phyloP scores from a whole-genome alignment of 306 rosid species.

The Fagus crenata region DNA sequence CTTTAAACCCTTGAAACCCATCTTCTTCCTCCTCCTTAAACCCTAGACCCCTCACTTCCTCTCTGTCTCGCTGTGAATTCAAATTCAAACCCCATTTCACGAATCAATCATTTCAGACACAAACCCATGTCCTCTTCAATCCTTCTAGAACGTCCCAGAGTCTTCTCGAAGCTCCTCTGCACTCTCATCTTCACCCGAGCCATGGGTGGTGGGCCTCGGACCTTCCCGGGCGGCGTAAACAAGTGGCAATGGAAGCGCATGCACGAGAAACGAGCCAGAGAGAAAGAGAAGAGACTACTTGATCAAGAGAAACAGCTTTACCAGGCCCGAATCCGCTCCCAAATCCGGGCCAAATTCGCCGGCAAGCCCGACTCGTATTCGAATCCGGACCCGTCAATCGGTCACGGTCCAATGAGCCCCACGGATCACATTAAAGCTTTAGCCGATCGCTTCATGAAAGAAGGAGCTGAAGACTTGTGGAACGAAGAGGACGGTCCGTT shows the following conservation, averaged over 20 bases:
- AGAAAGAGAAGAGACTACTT: slow-evolving; percentile 64
- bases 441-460: slow-evolving; percentile 76
- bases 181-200: slow-evolving; percentile 39
- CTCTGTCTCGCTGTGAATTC: background rate
- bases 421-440: slow-evolving; percentile 60
- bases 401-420: slow-evolving; percentile 63
- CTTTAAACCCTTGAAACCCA: background rate
- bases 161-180: slow-evolving; percentile 39
- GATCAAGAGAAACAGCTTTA: slow-evolving; percentile 83
- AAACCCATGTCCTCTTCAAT: slow-evolving; percentile 49
- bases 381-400: slow-evolving; percentile 22
- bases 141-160: slow-evolving; percentile 40
- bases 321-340: slow-evolving; percentile 83
- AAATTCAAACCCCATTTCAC: background rate
- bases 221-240: slow-evolving; percentile 84
- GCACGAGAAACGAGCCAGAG: slow-evolving; percentile 89
- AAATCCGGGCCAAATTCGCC: slow-evolving; percentile 62
- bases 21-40: background rate
- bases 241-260: slow-evolving; percentile 98
- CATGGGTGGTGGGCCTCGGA: slow-evolving; percentile 97
- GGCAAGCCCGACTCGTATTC: slow-evolving; percentile 38
- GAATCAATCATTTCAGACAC: background rate
- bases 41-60: background rate
- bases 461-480: slow-evolving; percentile 85
- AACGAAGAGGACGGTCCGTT: slow-evolving; percentile 70